phyloP scores from a whole-genome alignment of 805 yeast species.

The Kodamaea jinghongensis region DNA sequence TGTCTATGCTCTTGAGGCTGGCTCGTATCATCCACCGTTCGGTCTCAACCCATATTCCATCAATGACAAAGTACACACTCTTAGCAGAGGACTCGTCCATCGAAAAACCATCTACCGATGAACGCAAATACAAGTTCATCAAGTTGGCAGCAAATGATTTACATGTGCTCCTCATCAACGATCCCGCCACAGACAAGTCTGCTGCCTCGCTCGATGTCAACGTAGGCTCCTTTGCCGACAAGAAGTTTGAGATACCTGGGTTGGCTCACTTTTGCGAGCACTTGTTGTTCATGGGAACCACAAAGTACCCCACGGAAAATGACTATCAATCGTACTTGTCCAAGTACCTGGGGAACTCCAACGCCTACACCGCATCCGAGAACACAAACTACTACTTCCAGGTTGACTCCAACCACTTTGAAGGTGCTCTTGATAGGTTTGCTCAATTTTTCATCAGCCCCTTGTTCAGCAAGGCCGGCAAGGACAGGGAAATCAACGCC shows the following conservation, averaged over 20 bases:
- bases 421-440: conserved; percentile 89
- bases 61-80: neutral
- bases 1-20: no score
- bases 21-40: no score
- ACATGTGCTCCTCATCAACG: conserved; percentile 62
- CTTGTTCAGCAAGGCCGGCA: conserved; percentile 66
- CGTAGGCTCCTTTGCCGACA: conserved; percentile 74
- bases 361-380: conserved; percentile 87
- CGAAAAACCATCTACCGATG: conserved; percentile 59
- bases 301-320: conserved; percentile 71
- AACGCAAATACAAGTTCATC: conserved; percentile 69
- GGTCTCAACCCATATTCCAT: neutral
- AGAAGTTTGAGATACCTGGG: conserved; percentile 57
- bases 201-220: conserved; percentile 80
- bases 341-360: conserved; percentile 83
- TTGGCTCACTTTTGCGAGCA: conserved; percentile 72
- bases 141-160: conserved; percentile 52
- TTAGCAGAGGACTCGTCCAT: conserved; percentile 18
- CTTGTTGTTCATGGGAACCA: conserved; percentile 75
- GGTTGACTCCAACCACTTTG: conserved; percentile 67
- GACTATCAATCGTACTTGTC: conserved; percentile 73
- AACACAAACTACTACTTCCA: conserved; percentile 93
- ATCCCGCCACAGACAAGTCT: conserved; percentile 67
- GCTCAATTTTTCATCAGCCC: conserved; percentile 91
- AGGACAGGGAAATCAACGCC: conserved; percentile 89